These are phyloP conservation scores for Sugiyamaella floridensis DNA, from an alignment of 805 yeast species.

Conservation along the genomic window DNA sequence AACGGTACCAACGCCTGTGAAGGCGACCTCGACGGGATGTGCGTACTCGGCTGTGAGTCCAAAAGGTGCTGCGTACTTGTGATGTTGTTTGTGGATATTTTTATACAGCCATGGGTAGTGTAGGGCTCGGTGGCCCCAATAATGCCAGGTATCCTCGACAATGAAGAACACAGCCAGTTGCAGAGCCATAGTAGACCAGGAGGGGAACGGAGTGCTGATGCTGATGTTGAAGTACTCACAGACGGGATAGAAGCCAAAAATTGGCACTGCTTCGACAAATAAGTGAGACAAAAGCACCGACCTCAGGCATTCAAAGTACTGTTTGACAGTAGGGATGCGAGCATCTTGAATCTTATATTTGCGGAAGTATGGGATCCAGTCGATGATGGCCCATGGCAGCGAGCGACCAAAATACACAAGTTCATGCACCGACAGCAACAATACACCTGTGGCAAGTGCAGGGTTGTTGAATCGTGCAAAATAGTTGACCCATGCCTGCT, in stretches of 20 bases:
- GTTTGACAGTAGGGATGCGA: slow-evolving; percentile 68
- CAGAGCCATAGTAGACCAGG: slow-evolving; percentile 44
- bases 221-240: slow-evolving; percentile 74
- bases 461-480: slow-evolving; percentile 81
- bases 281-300: slow-evolving; percentile 80
- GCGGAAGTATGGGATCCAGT: slow-evolving; percentile 75
- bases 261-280: slow-evolving; percentile 90
- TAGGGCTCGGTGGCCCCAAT: slow-evolving; percentile 86
- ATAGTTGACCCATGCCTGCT: slow-evolving; percentile 75
- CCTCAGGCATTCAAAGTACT: slow-evolving; percentile 89
- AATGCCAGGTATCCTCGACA: slow-evolving; percentile 93
- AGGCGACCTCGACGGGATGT: slow-evolving; percentile 87
- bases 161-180: slow-evolving; percentile 76
- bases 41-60: slow-evolving; percentile 98
- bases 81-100: slow-evolving; percentile 94
- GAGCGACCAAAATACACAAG: slow-evolving; percentile 85
- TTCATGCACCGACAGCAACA: slow-evolving; percentile 80
- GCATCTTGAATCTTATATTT: slow-evolving; percentile 85
- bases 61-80: slow-evolving; percentile 95
- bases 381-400: slow-evolving; percentile 86
- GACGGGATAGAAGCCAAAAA: slow-evolving; percentile 94
- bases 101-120: slow-evolving; percentile 80
- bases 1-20: slow-evolving; percentile 91
- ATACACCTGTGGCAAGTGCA: slow-evolving; percentile 80
- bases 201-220: slow-evolving; percentile 79